phyloP scores from a whole-genome alignment of 768 basidiomycete species.

The Termitomyces sp. region DNA sequence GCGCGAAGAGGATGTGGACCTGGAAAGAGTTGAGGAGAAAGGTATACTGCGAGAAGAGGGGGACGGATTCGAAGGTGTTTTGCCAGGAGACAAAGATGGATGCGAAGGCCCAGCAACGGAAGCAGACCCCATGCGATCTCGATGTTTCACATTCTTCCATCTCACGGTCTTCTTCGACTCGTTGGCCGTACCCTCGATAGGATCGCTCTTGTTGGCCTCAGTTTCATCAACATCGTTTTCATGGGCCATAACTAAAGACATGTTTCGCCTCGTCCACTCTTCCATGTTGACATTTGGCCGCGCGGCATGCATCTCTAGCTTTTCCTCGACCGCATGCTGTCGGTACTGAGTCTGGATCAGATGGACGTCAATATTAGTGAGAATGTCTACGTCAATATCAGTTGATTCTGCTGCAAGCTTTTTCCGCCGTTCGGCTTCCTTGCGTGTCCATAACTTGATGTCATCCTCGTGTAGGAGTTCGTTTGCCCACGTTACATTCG shows the following conservation, averaged over 20 bases:
- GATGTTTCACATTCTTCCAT: not conserved
- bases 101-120: not conserved
- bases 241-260: not conserved
- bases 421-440: constrained; percentile 24
- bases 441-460: constrained; percentile 25
- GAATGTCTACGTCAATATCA: constrained; percentile 38
- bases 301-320: constrained; percentile 18
- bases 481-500: constrained; percentile 50
- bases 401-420: constrained; percentile 23
- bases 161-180: not conserved
- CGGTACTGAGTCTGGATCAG: constrained; percentile 38
- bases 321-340: constrained; percentile 42
- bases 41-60: not conserved
- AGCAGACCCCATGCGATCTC: not conserved
- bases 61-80: too few relatives aligned
- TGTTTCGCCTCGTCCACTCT: not conserved
- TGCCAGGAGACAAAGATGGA: not conserved
- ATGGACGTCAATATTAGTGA: constrained; percentile 34
- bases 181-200: not conserved
- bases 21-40: not conserved
- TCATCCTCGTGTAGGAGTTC: constrained; percentile 14
- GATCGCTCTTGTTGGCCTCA: not conserved
- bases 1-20: not conserved
- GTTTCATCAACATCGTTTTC: not conserved
- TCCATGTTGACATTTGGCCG: not conserved